These are phyloP conservation scores for Aristolochia contorta DNA, from an alignment of 164 flowering plant genomes.

Conservation along the genomic window DNA sequence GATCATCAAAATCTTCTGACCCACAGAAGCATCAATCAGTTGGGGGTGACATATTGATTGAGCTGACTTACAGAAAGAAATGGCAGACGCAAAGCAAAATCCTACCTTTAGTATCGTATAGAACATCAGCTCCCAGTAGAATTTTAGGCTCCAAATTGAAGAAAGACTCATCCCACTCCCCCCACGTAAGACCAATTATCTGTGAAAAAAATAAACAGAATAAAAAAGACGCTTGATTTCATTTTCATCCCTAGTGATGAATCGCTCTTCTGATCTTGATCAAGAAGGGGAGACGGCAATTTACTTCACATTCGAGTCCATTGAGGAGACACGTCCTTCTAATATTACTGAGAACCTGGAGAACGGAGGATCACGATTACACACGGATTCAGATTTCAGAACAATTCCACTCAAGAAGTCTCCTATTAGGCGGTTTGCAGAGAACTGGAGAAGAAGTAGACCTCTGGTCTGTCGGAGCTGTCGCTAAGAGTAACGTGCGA, in stretches of 20 bases:
- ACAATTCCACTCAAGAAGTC: neutral
- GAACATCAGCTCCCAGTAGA: constrained; percentile 90
- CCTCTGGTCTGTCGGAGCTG: constrained; percentile 52
- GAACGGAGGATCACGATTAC: neutral
- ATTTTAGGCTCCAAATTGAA: constrained; percentile 54
- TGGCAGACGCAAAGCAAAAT: neutral
- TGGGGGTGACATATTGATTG: too few species aligned
- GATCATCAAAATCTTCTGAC: constrained; percentile 68
- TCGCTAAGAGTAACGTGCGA: constrained; percentile 72
- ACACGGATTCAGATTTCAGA: neutral
- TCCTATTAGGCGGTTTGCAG: neutral
- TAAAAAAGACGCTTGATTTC: too few species aligned
- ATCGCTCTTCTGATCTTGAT: too few species aligned
- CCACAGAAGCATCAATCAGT: neutral
- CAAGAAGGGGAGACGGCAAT: neutral
- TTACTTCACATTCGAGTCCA: constrained; percentile 58
- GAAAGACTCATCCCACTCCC: constrained; percentile 69
- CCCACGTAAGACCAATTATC: constrained; percentile 87
- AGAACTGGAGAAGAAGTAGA: constrained; percentile 5
- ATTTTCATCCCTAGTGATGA: too few species aligned
- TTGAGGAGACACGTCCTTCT: constrained; percentile 53
- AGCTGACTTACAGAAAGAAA: neutral
- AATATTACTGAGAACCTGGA: constrained; percentile 82
- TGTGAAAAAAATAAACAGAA: constrained; percentile 17
- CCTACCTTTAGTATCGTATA: constrained; percentile 73